Base-by-base conservation (phyloP, 345 rosid species). In the Citropsis articulata region DNA sequence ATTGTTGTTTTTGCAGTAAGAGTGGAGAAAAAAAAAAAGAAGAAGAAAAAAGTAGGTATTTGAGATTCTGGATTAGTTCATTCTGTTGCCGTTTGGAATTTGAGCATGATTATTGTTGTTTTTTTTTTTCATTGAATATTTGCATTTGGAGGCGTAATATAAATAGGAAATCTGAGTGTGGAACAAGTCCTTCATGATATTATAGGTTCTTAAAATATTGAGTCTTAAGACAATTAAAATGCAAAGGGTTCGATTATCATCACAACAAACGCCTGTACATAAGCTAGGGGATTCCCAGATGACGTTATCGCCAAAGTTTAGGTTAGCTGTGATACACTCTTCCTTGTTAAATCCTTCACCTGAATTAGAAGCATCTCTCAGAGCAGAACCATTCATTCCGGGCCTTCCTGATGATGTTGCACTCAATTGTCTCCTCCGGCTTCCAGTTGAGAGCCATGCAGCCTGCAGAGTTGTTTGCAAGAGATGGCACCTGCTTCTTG, bases 351-450 rank as follows among this genome's bases (percentile, higher is more conserved):
- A 83, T 75, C 81, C 86, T 72, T 84, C 95, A 3, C 77, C 83
- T 0, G 95, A 94, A 55, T 53, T 83, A 57, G 97, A 93, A 74
- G 40, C 75, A 62, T 88, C 90, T 53, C 86, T 91, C 24, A 77
- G 57, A 50, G 83, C 88, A 18, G 94, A 91, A 53, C 91, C 93
- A n/a, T 79, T 94, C 9, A 84, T 94, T 74, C 97, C 97, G 0
- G 96, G 97, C 38, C 94, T 94, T 76, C 98, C 97, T 3, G 98
- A 92, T 77, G 98, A 94, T 83, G 83, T 94, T 69, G 92, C 98
- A 1, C 87, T 89, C 33, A 87, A 90, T 73, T 92, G 97, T 69
- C 96, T 92, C 64, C 89, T 94, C 30, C 87, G 97, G 30, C 82
- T 92, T 72, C 96, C 98, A 4, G 89, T 92, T 53, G 81, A 88